phyloP scores from a whole-genome alignment of 108 stramenopile genomes.

The Nitzschia putrida region DNA sequence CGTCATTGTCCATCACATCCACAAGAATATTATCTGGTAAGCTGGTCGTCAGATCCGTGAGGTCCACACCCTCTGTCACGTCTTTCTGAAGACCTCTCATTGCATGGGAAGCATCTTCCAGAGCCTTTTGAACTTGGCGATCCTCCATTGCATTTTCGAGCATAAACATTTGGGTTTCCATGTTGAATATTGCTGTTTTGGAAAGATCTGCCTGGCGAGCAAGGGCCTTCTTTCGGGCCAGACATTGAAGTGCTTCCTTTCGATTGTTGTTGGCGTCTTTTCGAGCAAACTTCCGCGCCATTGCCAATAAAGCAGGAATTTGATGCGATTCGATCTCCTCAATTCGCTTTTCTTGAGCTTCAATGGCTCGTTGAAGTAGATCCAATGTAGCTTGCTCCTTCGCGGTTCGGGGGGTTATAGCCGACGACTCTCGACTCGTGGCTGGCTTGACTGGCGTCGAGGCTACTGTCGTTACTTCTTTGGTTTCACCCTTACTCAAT shows the following conservation, averaged over 20 bases:
- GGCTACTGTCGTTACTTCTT: background rate
- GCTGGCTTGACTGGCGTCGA: background rate
- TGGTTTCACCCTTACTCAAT: background rate
- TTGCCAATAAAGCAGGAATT: slow-evolving; percentile 18
- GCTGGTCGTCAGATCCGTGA: slow-evolving; percentile 14
- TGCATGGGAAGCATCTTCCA: slow-evolving; percentile 34
- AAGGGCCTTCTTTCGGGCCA: slow-evolving; percentile 28
- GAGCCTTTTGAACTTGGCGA: slow-evolving; percentile 35
- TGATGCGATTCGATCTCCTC: slow-evolving; percentile 29
- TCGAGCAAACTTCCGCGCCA: slow-evolving; percentile 17
- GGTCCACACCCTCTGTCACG: slow-evolving; percentile 10
- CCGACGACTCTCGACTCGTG: background rate
- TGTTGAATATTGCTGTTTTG: slow-evolving; percentile 46
- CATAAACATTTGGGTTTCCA: slow-evolving; percentile 52
- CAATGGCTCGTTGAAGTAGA: slow-evolving; percentile 25
- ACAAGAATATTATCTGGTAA: background rate
- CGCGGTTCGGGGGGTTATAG: slow-evolving; percentile 6
- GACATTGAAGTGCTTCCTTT: slow-evolving; percentile 31
- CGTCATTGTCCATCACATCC: slow-evolving; percentile 20
- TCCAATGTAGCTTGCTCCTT: slow-evolving; percentile 36
- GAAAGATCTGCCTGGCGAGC: slow-evolving; percentile 27
- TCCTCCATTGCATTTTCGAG: slow-evolving; percentile 45
- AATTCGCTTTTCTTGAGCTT: slow-evolving; percentile 29
- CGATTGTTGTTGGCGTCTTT: slow-evolving; percentile 15
- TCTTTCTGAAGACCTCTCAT: slow-evolving; percentile 26